These are phyloP conservation scores for Stephania yunnanensis DNA, from an alignment of 164 flowering plant genomes.

Conservation along the genomic window DNA sequence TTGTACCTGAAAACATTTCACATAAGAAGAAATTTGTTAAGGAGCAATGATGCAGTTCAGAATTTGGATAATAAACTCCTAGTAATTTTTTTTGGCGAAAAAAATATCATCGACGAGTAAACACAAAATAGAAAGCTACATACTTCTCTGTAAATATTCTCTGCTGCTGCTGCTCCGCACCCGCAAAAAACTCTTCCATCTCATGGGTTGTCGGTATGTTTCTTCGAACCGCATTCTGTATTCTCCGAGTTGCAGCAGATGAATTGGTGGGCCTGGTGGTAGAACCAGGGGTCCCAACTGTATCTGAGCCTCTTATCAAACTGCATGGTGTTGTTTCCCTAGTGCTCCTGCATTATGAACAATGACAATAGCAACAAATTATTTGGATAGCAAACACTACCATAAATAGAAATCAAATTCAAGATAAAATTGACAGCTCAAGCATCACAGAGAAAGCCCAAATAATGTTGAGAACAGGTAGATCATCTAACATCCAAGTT, in stretches of 20 bases:
- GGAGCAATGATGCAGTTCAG: background rate
- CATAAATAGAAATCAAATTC: background rate
- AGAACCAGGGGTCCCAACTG: constrained; percentile 60
- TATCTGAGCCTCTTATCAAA: constrained; percentile 43
- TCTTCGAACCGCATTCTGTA: constrained; percentile 24
- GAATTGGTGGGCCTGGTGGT: constrained; percentile 40
- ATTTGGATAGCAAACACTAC: background rate
- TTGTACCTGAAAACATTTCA: constrained; percentile 60
- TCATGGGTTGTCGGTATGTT: constrained; percentile 55
- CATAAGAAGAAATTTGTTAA: background rate
- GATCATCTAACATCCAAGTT: background rate
- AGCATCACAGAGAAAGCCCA: background rate
- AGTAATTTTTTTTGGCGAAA: too few relatives aligned
- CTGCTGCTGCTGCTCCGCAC: constrained; percentile 63
- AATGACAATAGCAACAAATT: background rate
- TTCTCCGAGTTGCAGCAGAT: constrained; percentile 23
- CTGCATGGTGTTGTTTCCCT: constrained; percentile 86
- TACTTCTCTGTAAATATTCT: constrained; percentile 45
- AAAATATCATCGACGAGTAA: too few relatives aligned
- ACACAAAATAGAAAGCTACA: too few relatives aligned
- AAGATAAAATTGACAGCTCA: background rate
- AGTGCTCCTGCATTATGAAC: constrained; percentile 41
- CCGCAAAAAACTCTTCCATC: constrained; percentile 78
- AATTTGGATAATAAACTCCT: too few relatives aligned
- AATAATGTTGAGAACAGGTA: background rate